Conservation (phyloP, 192 early-diverging fungal genomes). For the Coemansia sp. region DNA sequence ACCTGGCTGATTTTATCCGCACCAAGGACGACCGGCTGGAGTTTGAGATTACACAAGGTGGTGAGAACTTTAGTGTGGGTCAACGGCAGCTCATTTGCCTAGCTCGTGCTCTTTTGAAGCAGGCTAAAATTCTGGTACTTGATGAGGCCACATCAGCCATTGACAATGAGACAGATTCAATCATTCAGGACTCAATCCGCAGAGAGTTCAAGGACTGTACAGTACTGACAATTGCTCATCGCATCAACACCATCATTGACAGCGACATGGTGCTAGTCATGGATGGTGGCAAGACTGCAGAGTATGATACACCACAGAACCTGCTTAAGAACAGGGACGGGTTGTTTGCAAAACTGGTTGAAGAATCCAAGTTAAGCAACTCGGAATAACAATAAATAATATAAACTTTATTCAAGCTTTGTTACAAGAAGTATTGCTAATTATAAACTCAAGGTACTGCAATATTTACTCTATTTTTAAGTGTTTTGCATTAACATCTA, state of each 20-base stretch:
- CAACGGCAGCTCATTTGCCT: conserved; percentile 77
- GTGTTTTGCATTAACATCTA: too few species aligned
- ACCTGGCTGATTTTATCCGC: conserved; percentile 65
- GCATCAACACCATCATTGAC: conserved; percentile 78
- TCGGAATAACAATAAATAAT: too few species aligned
- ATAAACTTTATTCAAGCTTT: too few species aligned
- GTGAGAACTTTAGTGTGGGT: conserved; percentile 82
- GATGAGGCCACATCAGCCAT: conserved; percentile 86
- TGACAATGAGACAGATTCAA: conserved; percentile 58
- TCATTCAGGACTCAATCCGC: conserved; percentile 76
- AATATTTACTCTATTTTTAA: too few species aligned
- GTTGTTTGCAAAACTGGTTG: conserved; percentile 11
- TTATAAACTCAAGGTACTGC: too few species aligned
- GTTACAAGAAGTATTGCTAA: too few species aligned
- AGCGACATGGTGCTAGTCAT: conserved; percentile 75
- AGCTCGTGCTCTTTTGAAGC: conserved; percentile 67
- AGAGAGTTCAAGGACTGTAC: conserved; percentile 70
- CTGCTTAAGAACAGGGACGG: conserved; percentile 2
- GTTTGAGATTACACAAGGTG: conserved; percentile 66
- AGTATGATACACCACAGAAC: conserved; percentile 63
- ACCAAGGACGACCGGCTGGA: conserved; percentile 68
- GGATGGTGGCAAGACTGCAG: conserved; percentile 65
- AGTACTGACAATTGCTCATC: conserved; percentile 78
- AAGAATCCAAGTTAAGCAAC: too few species aligned
- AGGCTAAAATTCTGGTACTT: conserved; percentile 70